Evolutionary conservation across 2,329 filamentous ascomycete species (phyloP).

Genomic region (Sclerotiophoma versabilis): DNA sequence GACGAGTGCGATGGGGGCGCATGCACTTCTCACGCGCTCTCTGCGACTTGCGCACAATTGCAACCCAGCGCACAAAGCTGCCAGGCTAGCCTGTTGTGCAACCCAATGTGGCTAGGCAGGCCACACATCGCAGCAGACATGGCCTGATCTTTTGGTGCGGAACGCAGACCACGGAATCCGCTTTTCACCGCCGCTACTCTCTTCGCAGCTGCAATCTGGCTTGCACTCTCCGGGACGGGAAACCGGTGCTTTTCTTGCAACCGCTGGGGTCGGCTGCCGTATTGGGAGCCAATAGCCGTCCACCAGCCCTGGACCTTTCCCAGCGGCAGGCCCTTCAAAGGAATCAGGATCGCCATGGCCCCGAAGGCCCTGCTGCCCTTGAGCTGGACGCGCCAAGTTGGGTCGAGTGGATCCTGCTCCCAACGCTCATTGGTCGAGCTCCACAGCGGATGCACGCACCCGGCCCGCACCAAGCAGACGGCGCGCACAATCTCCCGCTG

Average conservation of each 20-base stretch:
- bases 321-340: neutral
- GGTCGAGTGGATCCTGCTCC: neutral
- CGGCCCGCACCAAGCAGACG: constrained; percentile 9
- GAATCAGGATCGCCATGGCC: constrained; percentile 3
- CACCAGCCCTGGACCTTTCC: constrained; percentile 1
- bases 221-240: constrained; percentile 10
- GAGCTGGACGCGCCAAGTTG: constrained; percentile 1
- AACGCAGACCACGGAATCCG: constrained; percentile 10
- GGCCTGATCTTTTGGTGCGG: constrained; percentile 24
- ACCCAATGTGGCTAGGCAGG: constrained; percentile 21
- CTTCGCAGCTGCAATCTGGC: constrained; percentile 15
- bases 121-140: constrained; percentile 24
- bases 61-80: constrained; percentile 8
- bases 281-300: constrained; percentile 14
- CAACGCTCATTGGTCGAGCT: neutral
- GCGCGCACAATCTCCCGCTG: constrained; percentile 4
- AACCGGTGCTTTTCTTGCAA: constrained; percentile 4
- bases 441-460: neutral
- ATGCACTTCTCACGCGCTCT: constrained; percentile 9
- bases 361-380: constrained; percentile 6
- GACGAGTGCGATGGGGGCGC: neutral
- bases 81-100: constrained; percentile 20
- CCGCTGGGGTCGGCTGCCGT: constrained; percentile 1
- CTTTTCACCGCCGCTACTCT: constrained; percentile 8
- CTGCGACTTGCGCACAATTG: constrained; percentile 2